Conservation (phyloP, 2,329 filamentous ascomycete genomes). For the Ophiostoma novo-ulmi region DNA sequence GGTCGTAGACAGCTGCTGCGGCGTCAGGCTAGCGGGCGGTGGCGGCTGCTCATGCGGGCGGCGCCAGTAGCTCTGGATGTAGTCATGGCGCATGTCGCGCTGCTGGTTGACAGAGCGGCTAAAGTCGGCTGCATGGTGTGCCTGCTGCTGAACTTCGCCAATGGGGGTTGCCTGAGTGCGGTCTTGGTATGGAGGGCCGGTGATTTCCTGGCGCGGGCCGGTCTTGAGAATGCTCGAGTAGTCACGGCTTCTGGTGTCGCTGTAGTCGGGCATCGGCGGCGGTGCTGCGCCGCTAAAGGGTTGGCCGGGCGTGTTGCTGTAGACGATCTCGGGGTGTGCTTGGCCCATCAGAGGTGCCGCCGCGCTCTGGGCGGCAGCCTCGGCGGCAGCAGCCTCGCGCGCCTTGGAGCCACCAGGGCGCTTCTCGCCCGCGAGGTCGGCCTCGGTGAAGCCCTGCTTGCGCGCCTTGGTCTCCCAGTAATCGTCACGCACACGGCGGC, state of each 20-base stretch:
- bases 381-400: slow-evolving; percentile 71
- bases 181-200: slow-evolving; percentile 83
- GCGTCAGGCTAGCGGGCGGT: slow-evolving; percentile 43
- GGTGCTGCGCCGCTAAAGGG: slow-evolving; percentile 46
- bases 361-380: slow-evolving; percentile 59
- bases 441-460: slow-evolving; percentile 97
- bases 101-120: slow-evolving; percentile 79
- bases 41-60: slow-evolving; percentile 71
- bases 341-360: slow-evolving; percentile 58
- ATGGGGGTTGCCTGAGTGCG: slow-evolving; percentile 70
- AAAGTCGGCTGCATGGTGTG: slow-evolving; percentile 82
- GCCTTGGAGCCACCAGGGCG: slow-evolving; percentile 86
- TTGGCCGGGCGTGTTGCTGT: slow-evolving; percentile 67
- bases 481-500: slow-evolving; percentile 87
- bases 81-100: slow-evolving; percentile 71
- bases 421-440: slow-evolving; percentile 93
- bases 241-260: slow-evolving; percentile 71
- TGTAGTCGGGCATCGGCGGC: slow-evolving; percentile 62
- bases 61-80: slow-evolving; percentile 75
- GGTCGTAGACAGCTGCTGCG: slow-evolving; percentile 44
- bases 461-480: slow-evolving; percentile 98
- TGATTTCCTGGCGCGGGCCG: slow-evolving; percentile 82
- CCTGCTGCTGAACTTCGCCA: slow-evolving; percentile 77
- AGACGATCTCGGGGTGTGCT: slow-evolving; percentile 80
- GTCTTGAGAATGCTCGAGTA: slow-evolving; percentile 73